Percentiles rank a stretch among this genome's conserved stretches.
These are phyloP conservation scores for Solanum neorickii DNA, from an alignment of 257 asterid species.

Conservation along the genomic window DNA sequence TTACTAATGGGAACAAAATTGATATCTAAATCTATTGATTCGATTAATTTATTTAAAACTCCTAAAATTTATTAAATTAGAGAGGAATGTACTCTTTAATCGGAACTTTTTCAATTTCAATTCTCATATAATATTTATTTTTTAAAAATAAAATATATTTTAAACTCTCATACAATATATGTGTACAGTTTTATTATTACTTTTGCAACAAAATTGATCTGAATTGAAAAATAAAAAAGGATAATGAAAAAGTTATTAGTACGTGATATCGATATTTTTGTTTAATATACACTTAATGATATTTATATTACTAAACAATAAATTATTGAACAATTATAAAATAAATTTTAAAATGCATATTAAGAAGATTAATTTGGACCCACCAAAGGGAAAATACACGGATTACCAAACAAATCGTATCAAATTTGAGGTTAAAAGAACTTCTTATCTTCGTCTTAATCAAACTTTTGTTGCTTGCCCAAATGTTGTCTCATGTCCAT, in stretches of 20 bases:
- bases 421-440: constrained; percentile 1
- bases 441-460: constrained; percentile 5
- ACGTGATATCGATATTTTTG: not conserved
- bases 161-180: no score
- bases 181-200: no score
- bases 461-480: constrained; percentile 2
- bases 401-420: not conserved
- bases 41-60: not conserved
- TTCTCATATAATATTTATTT: no score
- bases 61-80: not conserved
- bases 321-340: not conserved
- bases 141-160: no score
- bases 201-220: not conserved
- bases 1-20: not conserved
- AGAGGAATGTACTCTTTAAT: not conserved
- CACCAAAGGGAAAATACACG: not conserved
- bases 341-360: not conserved
- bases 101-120: not conserved
- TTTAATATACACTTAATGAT: not conserved
- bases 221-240: not conserved
- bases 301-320: not conserved
- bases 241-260: not conserved
- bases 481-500: not conserved
- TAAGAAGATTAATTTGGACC: not conserved
- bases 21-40: not conserved